phyloP scores from a whole-genome alignment of 805 yeast genomes.

The Pichia ethanolica region DNA sequence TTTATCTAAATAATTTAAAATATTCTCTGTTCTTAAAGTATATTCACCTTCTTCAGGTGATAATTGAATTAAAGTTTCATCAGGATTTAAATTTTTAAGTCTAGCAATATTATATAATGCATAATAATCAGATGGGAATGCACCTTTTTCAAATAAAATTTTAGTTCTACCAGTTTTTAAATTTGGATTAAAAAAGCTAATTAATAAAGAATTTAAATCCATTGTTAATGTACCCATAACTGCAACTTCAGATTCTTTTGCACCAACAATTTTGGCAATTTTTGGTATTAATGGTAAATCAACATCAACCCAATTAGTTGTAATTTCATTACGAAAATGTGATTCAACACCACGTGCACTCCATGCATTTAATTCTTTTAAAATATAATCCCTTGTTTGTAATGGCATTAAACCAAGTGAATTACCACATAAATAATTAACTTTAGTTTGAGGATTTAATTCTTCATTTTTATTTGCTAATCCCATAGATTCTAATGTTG shows the following conservation, averaged over 20 bases:
- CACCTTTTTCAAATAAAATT: constrained; percentile 76
- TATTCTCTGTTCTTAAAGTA: constrained; percentile 53
- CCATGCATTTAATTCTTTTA: constrained; percentile 78
- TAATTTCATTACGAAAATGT: constrained; percentile 51
- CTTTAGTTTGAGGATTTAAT: constrained; percentile 13
- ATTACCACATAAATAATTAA: constrained; percentile 80
- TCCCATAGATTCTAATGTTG: constrained; percentile 60
- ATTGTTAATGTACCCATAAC: constrained; percentile 81
- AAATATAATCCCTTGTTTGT: constrained; percentile 47
- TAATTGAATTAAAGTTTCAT: constrained; percentile 56
- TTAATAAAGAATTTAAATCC: constrained; percentile 67
- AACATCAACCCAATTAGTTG: constrained; percentile 75
- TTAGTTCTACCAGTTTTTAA: constrained; percentile 42
- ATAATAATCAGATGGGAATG: constrained; percentile 90
- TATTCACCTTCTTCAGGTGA: constrained; percentile 54
- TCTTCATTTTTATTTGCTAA: constrained; percentile 24
- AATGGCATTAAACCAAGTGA: constrained; percentile 89
- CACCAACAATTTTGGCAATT: constrained; percentile 73
- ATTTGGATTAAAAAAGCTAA: constrained; percentile 66
- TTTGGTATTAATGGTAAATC: constrained; percentile 69
- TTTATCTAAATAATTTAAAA: constrained; percentile 46
- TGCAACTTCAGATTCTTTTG: constrained; percentile 68
- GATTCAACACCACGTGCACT: constrained; percentile 71
- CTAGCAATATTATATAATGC: constrained; percentile 69
- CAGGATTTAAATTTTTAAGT: constrained; percentile 45